phyloP scores from a whole-genome alignment of 2,329 filamentous ascomycete genomes.

The Bipolaris sorokiniana region DNA sequence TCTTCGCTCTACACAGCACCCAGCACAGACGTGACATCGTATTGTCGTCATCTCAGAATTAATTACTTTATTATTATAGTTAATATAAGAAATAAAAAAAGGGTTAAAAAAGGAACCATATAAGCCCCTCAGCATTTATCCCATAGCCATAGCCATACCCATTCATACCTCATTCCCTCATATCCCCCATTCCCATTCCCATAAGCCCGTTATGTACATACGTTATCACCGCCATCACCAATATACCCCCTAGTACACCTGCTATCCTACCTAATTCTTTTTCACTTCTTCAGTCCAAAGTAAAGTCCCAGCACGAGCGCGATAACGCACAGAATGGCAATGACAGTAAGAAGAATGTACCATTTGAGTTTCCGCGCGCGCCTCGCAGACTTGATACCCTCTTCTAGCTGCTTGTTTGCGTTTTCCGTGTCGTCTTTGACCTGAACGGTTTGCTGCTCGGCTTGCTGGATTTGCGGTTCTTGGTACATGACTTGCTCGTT shows the following conservation, averaged over 20 bases:
- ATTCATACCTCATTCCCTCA: not conserved
- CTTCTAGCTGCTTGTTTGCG: conserved; percentile 71
- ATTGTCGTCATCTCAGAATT: too few relatives aligned
- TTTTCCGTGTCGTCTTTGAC: conserved; percentile 71
- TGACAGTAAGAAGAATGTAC: conserved; percentile 71
- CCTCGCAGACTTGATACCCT: conserved; percentile 70
- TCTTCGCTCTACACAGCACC: too few relatives aligned
- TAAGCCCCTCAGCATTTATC: not conserved
- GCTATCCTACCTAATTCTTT: conserved; percentile 14
- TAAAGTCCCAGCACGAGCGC: conserved; percentile 58
- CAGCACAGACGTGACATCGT: too few relatives aligned
- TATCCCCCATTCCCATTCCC: not conserved
- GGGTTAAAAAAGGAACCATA: not conserved
- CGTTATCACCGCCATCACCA: not conserved
- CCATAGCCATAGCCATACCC: not conserved
- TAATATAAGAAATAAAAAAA: too few relatives aligned
- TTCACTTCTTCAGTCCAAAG: conserved; percentile 51
- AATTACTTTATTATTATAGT: too few relatives aligned
- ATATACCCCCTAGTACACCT: not conserved
- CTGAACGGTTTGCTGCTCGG: conserved; percentile 69
- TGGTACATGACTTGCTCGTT: conserved; percentile 76
- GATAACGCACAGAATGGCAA: conserved; percentile 57
- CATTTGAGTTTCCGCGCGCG: conserved; percentile 78
- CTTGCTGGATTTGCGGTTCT: conserved; percentile 66
- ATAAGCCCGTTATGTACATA: conserved; percentile 1